Conservation (phyloP, 371 early-diverging fungal species). For the Mucor indicus region DNA sequence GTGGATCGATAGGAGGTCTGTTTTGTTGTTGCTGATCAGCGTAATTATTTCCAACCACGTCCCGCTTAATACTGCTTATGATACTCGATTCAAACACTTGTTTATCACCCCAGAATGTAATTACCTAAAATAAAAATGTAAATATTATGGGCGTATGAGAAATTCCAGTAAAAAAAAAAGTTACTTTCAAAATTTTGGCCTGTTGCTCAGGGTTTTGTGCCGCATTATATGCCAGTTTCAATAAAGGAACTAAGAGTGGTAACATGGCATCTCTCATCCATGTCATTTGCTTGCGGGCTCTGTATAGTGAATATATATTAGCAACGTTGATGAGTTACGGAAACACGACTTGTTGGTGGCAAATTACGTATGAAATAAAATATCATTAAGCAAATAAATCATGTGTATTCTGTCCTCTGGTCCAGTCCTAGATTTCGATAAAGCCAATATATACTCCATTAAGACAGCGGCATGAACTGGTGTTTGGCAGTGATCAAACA, state of each 20-base stretch:
- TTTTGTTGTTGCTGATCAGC: neutral
- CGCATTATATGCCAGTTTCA: constrained; percentile 53
- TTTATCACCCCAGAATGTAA: constrained; percentile 55
- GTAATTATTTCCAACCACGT: constrained; percentile 22
- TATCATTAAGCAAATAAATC: constrained; percentile 58
- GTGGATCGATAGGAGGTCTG: no score
- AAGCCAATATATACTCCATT: constrained; percentile 41
- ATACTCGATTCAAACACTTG: constrained; percentile 40
- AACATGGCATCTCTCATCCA: constrained; percentile 59
- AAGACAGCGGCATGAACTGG: constrained; percentile 38
- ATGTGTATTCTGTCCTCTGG: constrained; percentile 58
- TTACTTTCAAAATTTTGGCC: constrained; percentile 58
- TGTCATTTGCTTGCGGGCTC: constrained; percentile 45
- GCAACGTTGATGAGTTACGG: neutral
- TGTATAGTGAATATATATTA: constrained; percentile 10
- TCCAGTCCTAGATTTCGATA: constrained; percentile 40
- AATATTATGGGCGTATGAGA: neutral
- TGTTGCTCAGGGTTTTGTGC: constrained; percentile 40
- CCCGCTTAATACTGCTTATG: constrained; percentile 36
- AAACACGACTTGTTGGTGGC: neutral
- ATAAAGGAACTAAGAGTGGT: constrained; percentile 47
- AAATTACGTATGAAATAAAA: constrained; percentile 56
- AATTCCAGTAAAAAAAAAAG: no score
- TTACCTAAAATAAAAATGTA: constrained; percentile 29
- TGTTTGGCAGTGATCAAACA: constrained; percentile 48